These are phyloP conservation scores for Begonia masoniana DNA, from an alignment of 306 rosid species.

Conservation along the genomic window DNA sequence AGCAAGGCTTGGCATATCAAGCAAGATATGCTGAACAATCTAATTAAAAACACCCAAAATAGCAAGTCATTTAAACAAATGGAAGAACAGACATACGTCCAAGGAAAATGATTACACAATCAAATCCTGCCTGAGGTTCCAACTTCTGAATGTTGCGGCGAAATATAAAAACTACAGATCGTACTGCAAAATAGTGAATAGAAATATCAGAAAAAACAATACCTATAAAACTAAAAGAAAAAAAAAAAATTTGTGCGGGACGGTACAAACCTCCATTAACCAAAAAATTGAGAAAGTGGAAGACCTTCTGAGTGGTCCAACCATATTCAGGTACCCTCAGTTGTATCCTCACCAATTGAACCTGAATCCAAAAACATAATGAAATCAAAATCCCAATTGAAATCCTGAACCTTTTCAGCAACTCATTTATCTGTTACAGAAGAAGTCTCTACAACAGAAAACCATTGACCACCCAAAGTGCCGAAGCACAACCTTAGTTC, in stretches of 20 bases:
- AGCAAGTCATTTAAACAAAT: conserved; percentile 11
- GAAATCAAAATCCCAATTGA: background rate
- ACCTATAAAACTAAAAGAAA: background rate
- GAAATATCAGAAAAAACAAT: too few relatives aligned
- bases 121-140: conserved; percentile 43
- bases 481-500: too few relatives aligned
- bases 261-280: conserved; percentile 88
- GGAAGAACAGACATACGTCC: background rate
- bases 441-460: too few relatives aligned
- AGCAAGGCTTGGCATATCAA: conserved; percentile 86
- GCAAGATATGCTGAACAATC: conserved; percentile 81
- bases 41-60: conserved; percentile 17
- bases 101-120: background rate
- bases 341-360: conserved; percentile 93
- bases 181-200: conserved; percentile 29
- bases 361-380: conserved; percentile 18
- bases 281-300: conserved; percentile 92
- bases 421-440: too few relatives aligned
- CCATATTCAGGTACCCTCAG: conserved; percentile 98
- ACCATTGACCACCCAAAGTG: too few relatives aligned
- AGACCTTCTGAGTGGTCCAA: conserved; percentile 99
- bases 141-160: conserved; percentile 76
- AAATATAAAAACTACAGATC: conserved; percentile 60
- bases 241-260: conserved; percentile 3
- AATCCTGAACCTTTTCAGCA: too few relatives aligned